Evolutionary conservation across 2,329 filamentous ascomycete genomes (phyloP).

Genomic region (Nemania sp.): DNA sequence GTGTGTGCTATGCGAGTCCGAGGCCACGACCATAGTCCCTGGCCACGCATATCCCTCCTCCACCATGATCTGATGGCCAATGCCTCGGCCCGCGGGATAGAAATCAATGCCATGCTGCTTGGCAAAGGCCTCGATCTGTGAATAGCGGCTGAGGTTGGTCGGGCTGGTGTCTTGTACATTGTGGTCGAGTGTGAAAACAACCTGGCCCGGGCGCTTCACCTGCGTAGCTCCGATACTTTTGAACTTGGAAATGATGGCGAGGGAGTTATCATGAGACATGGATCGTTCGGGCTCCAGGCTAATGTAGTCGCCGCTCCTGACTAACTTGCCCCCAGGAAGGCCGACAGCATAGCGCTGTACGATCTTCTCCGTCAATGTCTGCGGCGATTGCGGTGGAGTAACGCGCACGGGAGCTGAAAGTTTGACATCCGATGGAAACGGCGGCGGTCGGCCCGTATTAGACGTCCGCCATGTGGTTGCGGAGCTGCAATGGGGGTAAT

Average conservation of each 20-base stretch:
- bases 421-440: too few species aligned
- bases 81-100: constrained; percentile 74
- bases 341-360: background rate
- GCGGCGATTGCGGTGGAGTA: too few species aligned
- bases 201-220: too few species aligned
- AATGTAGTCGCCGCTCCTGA: constrained; percentile 72
- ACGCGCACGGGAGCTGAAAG: too few species aligned
- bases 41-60: constrained; percentile 82
- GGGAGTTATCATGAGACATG: constrained; percentile 63
- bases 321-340: background rate
- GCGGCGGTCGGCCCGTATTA: too few species aligned
- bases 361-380: constrained; percentile 15
- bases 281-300: constrained; percentile 64
- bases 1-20: constrained; percentile 77
- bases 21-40: constrained; percentile 79
- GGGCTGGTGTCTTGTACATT: constrained; percentile 69
- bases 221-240: constrained; percentile 81
- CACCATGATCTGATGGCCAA: constrained; percentile 91
- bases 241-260: constrained; percentile 76
- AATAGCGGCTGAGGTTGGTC: constrained; percentile 51
- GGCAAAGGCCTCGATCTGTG: constrained; percentile 82
- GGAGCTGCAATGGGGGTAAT: too few species aligned
- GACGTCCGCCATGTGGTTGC: too few species aligned
- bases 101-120: constrained; percentile 76
- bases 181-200: too few species aligned